Conservation (phyloP, 73 alveolate genomes). For the Halteria grandinella region DNA sequence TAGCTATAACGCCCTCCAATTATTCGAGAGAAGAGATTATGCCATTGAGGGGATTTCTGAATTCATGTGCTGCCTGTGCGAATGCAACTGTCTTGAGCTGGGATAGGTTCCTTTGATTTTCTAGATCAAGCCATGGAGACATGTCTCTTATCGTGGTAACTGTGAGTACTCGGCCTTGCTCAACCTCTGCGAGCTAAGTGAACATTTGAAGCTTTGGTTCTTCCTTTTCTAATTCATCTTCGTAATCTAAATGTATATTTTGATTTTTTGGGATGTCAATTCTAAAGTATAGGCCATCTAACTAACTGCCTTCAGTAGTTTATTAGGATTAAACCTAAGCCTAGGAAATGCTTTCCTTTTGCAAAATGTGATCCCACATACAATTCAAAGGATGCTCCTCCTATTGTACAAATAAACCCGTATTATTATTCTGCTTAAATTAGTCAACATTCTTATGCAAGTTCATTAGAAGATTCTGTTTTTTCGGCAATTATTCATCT, state of each 20-base stretch:
- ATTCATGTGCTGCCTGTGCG: constrained; percentile 57
- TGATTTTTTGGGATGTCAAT: neutral
- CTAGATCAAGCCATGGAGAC: constrained; percentile 17
- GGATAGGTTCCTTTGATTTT: neutral
- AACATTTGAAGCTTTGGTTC: constrained; percentile 25
- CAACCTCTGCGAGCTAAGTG: neutral
- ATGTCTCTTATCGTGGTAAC: constrained; percentile 15
- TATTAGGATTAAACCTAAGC: too few species aligned
- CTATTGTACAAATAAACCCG: too few species aligned
- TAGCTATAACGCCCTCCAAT: neutral
- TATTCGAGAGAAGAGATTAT: constrained; percentile 22
- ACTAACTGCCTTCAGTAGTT: neutral
- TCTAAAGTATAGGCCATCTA: neutral
- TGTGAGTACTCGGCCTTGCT: neutral
- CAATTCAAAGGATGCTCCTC: too few species aligned
- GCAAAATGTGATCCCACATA: too few species aligned
- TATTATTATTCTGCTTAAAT: too few species aligned
- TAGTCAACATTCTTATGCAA: too few species aligned
- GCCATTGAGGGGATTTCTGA: constrained; percentile 66
- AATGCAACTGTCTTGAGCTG: constrained; percentile 17
- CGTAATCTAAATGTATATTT: neutral
- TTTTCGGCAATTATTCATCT: too few species aligned
- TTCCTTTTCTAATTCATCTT: neutral
- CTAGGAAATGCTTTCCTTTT: too few species aligned
- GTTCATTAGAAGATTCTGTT: too few species aligned